Evolutionary conservation across 306 rosid species (phyloP).

Genomic region (Gynostemma pentaphyllum): DNA sequence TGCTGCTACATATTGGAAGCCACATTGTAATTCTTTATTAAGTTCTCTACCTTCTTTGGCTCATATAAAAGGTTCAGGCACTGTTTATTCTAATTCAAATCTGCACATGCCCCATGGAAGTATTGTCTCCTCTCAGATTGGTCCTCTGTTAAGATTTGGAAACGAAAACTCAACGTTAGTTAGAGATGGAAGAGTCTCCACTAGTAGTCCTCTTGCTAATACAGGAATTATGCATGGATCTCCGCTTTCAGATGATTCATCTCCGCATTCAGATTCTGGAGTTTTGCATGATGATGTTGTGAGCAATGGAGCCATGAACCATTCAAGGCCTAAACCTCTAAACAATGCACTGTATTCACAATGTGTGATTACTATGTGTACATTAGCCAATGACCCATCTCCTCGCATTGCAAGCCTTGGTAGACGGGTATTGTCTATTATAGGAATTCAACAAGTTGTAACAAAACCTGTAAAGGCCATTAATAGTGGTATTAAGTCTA

Average conservation of each 20-base stretch:
- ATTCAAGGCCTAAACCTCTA: conserved; percentile 50
- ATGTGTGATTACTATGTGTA: conserved; percentile 81
- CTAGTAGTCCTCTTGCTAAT: conserved; percentile 79
- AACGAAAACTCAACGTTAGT: conserved; percentile 47
- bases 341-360: conserved; percentile 64
- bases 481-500: conserved; percentile 28
- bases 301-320: conserved; percentile 69
- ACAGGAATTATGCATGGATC: conserved; percentile 92
- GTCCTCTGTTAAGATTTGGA: conserved; percentile 67
- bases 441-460: conserved; percentile 89
- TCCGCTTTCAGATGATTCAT: conserved; percentile 81
- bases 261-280: conserved; percentile 96
- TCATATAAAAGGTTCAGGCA: conserved; percentile 44
- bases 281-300: conserved; percentile 59
- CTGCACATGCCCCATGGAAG: conserved; percentile 43
- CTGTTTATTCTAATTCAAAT: conserved; percentile 37
- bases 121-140: conserved; percentile 74
- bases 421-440: conserved; percentile 72
- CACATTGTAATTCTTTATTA: conserved; percentile 65
- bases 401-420: conserved; percentile 88
- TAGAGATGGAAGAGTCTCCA: conserved; percentile 70
- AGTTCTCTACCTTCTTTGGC: conserved; percentile 73
- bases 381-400: conserved; percentile 95
- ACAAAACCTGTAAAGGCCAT: conserved; percentile 56
- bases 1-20: conserved; percentile 93